Evolutionary conservation across 257 asterid species (phyloP).

Genomic region (Capsicum rhomboideum): DNA sequence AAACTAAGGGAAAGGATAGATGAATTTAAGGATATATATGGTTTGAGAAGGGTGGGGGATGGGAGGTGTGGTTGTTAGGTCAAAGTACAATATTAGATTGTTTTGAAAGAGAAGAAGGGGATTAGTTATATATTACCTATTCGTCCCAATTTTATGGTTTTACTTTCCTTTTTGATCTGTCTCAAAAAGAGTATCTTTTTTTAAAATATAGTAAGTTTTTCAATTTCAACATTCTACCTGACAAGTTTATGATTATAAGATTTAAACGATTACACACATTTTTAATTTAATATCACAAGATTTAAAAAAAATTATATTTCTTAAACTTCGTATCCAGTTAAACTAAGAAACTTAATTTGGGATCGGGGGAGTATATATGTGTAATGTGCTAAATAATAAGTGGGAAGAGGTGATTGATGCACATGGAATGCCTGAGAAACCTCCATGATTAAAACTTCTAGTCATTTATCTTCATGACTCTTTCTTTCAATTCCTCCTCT

Average conservation of each 20-base stretch:
- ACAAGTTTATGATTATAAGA: too few species aligned
- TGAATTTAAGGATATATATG: slow-evolving; percentile 3
- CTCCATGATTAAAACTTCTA: slow-evolving; percentile 64
- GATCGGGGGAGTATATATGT: too few species aligned
- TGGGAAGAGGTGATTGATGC: slow-evolving; percentile 51
- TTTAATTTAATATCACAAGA: too few species aligned
- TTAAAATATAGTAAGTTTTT: too few species aligned
- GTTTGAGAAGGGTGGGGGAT: neutral
- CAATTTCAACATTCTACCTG: too few species aligned
- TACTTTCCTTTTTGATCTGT: too few species aligned
- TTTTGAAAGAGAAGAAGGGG: slow-evolving; percentile 15
- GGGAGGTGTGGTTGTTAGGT: slow-evolving; percentile 2
- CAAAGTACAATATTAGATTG: slow-evolving; percentile 27
- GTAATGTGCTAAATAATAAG: slow-evolving; percentile 49
- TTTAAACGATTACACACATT: too few species aligned
- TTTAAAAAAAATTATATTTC: too few species aligned
- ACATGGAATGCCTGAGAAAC: slow-evolving; percentile 85
- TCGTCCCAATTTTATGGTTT: too few species aligned
- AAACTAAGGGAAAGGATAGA: slow-evolving; percentile 8
- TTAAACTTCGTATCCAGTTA: too few species aligned
- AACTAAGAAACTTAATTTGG: too few species aligned
- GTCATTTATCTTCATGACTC: slow-evolving; percentile 36
- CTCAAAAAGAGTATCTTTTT: too few species aligned
- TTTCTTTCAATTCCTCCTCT: slow-evolving; percentile 3
- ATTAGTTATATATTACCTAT: neutral